These are phyloP conservation scores for Cutaneotrichosporon sp. DNA, from an alignment of 1,284 basidiomycete genomes.

Conservation along the genomic window DNA sequence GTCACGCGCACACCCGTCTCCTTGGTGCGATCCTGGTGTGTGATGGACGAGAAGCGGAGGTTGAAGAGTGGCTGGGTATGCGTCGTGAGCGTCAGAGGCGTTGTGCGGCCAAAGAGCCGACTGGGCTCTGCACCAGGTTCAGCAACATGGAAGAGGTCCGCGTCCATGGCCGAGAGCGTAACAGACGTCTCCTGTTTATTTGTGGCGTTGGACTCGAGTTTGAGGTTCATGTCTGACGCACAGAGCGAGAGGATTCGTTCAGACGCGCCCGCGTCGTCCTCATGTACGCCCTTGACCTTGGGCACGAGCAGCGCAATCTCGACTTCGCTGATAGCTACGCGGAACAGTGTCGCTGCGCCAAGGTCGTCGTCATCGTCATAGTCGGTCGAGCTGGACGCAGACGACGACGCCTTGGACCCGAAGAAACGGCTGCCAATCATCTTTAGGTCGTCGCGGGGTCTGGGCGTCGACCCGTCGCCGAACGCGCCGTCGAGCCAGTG, in stretches of 20 bases:
- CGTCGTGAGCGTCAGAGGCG: conserved; percentile 30
- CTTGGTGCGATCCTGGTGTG: conserved; percentile 64
- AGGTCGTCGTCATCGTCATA: conserved; percentile 35
- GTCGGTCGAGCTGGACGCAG: conserved; percentile 43
- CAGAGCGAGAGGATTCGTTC: conserved; percentile 36
- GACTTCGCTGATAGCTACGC: conserved; percentile 31
- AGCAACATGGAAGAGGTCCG: conserved; percentile 49
- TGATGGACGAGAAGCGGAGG: conserved; percentile 62
- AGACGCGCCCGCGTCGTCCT: background rate
- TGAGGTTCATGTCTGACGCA: conserved; percentile 60
- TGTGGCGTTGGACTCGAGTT: conserved; percentile 56
- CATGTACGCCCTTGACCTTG: conserved; percentile 5
- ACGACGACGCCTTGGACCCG: conserved; percentile 54
- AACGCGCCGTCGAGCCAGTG: conserved; percentile 57
- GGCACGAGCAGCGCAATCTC: conserved; percentile 33
- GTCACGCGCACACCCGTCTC: conserved; percentile 68
- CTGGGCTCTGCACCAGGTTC: conserved; percentile 8
- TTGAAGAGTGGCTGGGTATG: conserved; percentile 53
- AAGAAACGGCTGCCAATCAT: conserved; percentile 81
- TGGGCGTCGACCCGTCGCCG: conserved; percentile 40
- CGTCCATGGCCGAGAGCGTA: conserved; percentile 59
- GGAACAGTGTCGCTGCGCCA: conserved; percentile 25
- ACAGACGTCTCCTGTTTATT: conserved; percentile 65
- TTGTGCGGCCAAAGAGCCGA: conserved; percentile 31
- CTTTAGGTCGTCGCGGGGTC: conserved; percentile 57